These are phyloP conservation scores for Solanum hybrid DNA, from an alignment of 305 asterid genomes.

Conservation along the genomic window DNA sequence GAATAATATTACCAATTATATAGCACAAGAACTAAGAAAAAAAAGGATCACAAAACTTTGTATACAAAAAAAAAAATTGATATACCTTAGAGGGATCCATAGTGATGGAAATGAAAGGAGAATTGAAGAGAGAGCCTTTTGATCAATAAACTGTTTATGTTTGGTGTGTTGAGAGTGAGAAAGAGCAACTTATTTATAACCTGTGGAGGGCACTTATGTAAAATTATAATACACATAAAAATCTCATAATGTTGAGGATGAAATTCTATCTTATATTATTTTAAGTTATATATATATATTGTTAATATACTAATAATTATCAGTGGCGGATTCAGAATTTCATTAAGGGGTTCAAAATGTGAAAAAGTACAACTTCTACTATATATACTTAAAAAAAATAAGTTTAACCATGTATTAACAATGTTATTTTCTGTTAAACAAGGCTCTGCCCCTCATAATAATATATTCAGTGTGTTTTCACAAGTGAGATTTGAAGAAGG, in stretches of 20 bases:
- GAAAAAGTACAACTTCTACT: too few relatives aligned
- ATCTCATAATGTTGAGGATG: not conserved
- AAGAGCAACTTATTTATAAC: not conserved
- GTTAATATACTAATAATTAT: not conserved
- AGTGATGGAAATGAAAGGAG: not conserved
- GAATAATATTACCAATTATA: not conserved
- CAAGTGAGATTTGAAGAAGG: not conserved
- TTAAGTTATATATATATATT: not conserved
- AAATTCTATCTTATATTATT: not conserved
- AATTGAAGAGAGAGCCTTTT: not conserved
- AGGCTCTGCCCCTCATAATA: not conserved
- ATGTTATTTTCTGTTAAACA: too few relatives aligned
- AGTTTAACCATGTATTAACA: not conserved
- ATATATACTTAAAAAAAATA: too few relatives aligned
- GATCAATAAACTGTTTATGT: not conserved
- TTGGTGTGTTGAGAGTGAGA: not conserved
- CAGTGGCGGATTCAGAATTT: rapidly evolving
- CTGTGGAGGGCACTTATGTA: not conserved
- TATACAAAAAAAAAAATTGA: not conserved
- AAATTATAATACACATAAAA: not conserved
- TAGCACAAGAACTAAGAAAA: not conserved
- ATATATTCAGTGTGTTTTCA: not conserved
- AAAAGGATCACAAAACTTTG: not conserved
- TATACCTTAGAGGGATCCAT: conserved; percentile 6
- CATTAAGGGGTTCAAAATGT: not conserved